A percentile compares a stretch with the other conserved stretches of the same genome.
Evolutionary conservation across 140 eudicot species (phyloP).

Genomic region (Flaveria floridana): DNA sequence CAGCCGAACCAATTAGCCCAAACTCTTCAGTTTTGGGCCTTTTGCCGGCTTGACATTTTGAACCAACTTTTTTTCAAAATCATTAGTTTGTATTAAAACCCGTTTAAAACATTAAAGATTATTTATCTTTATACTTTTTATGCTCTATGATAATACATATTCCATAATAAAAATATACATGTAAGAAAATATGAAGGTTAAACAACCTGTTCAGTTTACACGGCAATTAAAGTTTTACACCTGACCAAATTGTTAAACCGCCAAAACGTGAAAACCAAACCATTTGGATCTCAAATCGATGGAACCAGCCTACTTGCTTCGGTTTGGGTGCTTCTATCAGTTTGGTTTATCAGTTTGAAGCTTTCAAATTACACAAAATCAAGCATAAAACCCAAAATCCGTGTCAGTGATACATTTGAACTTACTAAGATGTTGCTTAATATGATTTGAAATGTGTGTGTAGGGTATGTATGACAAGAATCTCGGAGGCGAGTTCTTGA

Average conservation of each 20-base stretch:
- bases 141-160: no score
- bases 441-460: slow-evolving; percentile 3
- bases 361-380: not conserved
- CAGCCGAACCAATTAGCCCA: not conserved
- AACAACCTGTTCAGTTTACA: not conserved
- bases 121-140: no score
- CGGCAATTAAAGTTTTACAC: no score
- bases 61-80: not conserved
- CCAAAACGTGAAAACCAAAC: not conserved
- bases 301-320: not conserved
- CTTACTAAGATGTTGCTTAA: not conserved
- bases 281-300: not conserved
- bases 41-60: not conserved
- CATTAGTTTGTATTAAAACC: not conserved
- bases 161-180: no score
- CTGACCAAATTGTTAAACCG: not conserved
- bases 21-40: no score
- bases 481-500: slow-evolving; percentile 67
- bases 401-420: not conserved
- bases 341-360: not conserved
- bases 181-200: not conserved
- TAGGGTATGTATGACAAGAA: slow-evolving; percentile 69
- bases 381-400: not conserved
- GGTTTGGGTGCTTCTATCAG: not conserved
- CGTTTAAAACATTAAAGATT: no score